phyloP scores from a whole-genome alignment of 164 flowering plant genomes.

The Tetrastigma voinierianum region DNA sequence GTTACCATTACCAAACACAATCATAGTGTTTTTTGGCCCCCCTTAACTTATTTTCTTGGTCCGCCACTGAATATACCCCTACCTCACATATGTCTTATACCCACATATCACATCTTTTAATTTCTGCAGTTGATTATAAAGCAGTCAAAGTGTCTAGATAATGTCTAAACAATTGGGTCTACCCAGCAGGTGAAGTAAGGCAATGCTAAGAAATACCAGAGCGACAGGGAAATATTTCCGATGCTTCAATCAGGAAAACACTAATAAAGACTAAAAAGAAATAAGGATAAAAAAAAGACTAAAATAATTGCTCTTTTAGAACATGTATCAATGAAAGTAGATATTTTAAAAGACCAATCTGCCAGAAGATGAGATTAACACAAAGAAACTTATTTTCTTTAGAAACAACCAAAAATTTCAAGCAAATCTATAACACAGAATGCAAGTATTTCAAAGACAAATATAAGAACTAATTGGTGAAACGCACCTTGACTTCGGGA shows the following conservation, averaged over 20 bases:
- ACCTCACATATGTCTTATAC: background rate
- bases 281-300: too few relatives aligned
- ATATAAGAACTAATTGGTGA: background rate
- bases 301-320: too few relatives aligned
- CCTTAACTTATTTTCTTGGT: too few relatives aligned
- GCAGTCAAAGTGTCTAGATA: background rate
- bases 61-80: too few relatives aligned
- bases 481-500: slow-evolving; percentile 61
- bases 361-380: too few relatives aligned
- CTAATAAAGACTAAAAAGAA: background rate
- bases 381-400: too few relatives aligned
- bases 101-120: background rate
- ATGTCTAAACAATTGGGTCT: background rate
- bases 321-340: too few relatives aligned
- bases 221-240: background rate
- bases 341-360: too few relatives aligned
- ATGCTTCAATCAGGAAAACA: background rate
- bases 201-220: background rate
- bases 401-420: too few relatives aligned
- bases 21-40: too few relatives aligned
- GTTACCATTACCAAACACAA: too few relatives aligned
- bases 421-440: too few relatives aligned
- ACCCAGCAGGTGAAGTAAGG: background rate
- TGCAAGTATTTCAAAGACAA: background rate
- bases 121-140: background rate